phyloP scores from a whole-genome alignment of 2,329 filamentous ascomycete genomes.

The Cryphonectria nitschkei region DNA sequence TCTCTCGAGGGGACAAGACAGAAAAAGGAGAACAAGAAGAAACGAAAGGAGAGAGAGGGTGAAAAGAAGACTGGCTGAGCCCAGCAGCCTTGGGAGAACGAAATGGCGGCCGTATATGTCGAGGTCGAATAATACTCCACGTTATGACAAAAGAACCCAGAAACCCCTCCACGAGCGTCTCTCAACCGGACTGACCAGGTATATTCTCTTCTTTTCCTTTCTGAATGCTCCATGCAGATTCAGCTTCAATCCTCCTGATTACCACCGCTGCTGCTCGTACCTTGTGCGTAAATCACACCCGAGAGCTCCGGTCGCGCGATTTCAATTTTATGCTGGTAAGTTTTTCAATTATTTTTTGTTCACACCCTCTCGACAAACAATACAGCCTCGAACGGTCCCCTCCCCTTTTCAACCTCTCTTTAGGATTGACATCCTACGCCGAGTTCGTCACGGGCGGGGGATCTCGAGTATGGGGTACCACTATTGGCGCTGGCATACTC shows the following conservation, averaged over 20 bases:
- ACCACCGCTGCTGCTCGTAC: background rate
- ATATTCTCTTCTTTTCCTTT: background rate
- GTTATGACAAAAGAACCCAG: background rate
- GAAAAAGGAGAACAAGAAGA: no score
- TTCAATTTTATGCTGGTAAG: background rate
- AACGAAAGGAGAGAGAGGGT: background rate
- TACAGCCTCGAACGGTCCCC: background rate
- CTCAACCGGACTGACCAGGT: background rate
- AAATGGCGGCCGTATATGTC: background rate
- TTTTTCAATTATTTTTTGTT: background rate
- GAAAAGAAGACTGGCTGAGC: background rate
- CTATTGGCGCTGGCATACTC: conserved; percentile 9
- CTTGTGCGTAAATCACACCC: background rate
- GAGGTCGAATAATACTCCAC: background rate
- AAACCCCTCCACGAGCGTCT: background rate
- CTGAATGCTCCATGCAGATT: background rate
- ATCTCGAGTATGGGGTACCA: conserved; percentile 15
- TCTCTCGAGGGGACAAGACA: background rate
- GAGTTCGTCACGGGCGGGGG: conserved; percentile 27
- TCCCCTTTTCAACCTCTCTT: background rate
- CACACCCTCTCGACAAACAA: background rate
- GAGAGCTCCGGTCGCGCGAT: background rate
- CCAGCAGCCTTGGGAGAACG: background rate
- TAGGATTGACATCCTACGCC: conserved; percentile 5
- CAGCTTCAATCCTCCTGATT: background rate